phyloP scores from a whole-genome alignment of 2,329 filamentous ascomycete genomes.

The Aspergillus versicolor region DNA sequence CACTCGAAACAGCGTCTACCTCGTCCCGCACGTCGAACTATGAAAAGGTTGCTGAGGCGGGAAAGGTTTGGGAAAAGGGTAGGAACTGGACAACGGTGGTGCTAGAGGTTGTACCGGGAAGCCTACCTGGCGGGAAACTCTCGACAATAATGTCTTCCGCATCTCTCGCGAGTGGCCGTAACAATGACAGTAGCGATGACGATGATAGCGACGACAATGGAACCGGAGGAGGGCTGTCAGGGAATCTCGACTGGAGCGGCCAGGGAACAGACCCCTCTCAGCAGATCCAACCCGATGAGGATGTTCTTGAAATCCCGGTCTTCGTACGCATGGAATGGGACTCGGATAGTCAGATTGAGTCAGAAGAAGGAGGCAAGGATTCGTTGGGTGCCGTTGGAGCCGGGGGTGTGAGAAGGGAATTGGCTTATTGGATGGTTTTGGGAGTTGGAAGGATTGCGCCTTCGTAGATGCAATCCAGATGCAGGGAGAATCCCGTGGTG shows the following conservation, averaged over 20 bases:
- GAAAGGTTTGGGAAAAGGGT: conserved; percentile 94
- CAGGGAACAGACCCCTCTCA: conserved; percentile 13
- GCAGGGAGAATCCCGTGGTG: too few species aligned
- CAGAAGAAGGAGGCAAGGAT: conserved; percentile 28
- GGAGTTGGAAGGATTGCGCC: conserved; percentile 75
- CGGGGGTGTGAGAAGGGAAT: conserved; percentile 74
- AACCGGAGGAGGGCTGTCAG: background rate
- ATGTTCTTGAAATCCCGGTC: conserved; percentile 83
- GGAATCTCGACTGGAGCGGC: conserved; percentile 29
- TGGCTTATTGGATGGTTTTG: conserved; percentile 94
- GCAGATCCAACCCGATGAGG: conserved; percentile 52
- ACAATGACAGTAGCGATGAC: conserved; percentile 29
- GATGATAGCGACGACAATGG: conserved; percentile 35
- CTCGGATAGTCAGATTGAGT: conserved; percentile 53
- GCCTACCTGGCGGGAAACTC: conserved; percentile 28
- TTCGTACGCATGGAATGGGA: conserved; percentile 93
- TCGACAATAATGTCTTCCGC: conserved; percentile 22
- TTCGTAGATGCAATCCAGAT: background rate
- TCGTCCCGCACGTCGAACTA: conserved; percentile 41
- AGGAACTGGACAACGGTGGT: conserved; percentile 95
- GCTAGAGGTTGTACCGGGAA: conserved; percentile 76
- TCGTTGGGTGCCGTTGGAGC: background rate
- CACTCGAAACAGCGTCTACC: conserved; percentile 58
- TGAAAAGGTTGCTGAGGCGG: conserved; percentile 70
- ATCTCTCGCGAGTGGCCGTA: conserved; percentile 2